These are phyloP conservation scores for Warburgia ugandensis DNA, from an alignment of 164 flowering plant genomes.

Conservation along the genomic window DNA sequence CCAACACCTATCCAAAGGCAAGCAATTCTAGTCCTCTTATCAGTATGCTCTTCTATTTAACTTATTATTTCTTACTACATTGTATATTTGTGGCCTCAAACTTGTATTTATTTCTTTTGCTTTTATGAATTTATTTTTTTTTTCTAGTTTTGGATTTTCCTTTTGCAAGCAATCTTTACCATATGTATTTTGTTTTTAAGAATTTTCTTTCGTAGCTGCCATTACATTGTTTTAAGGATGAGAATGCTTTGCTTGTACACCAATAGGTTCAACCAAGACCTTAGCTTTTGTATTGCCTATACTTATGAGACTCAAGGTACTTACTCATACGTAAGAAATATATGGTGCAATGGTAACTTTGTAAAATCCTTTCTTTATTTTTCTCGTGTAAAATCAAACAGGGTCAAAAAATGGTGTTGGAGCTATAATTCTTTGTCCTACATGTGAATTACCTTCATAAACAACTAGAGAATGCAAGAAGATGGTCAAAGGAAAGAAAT, in stretches of 20 bases:
- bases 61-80: conserved; percentile 5
- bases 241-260: conserved; percentile 97
- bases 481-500: conserved; percentile 69
- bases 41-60: conserved; percentile 58
- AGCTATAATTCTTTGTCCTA: conserved; percentile 84
- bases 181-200: neutral
- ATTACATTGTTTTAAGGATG: conserved; percentile 42
- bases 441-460: conserved; percentile 85
- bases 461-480: conserved; percentile 88
- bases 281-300: conserved; percentile 84
- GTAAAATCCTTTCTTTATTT: neutral
- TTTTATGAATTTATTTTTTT: too few species aligned
- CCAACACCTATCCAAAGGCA: conserved; percentile 99
- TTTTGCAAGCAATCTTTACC: too few species aligned
- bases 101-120: neutral
- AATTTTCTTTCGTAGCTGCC: neutral
- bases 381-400: conserved; percentile 29
- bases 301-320: conserved; percentile 84
- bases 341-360: too few species aligned
- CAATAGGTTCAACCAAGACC: conserved; percentile 98
- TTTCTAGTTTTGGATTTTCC: too few species aligned
- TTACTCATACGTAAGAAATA: neutral
- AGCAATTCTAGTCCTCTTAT: conserved; percentile 91
- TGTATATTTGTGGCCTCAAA: neutral
- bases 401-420: conserved; percentile 60